Conservation (phyloP, 2,329 filamentous ascomycete species). For the Penicillium sp. region DNA sequence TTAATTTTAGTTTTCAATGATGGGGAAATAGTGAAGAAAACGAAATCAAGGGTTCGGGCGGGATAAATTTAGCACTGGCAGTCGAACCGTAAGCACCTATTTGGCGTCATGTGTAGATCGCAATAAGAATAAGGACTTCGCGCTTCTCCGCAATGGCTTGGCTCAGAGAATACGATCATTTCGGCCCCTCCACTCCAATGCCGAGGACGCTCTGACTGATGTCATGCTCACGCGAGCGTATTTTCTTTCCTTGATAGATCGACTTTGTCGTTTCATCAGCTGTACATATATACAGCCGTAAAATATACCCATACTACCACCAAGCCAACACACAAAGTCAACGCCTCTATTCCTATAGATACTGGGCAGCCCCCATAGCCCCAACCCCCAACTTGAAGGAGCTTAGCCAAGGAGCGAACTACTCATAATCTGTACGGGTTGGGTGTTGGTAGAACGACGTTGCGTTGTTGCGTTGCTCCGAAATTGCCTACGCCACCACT, state of each 20-base stretch:
- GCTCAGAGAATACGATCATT: neutral
- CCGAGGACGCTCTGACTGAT: neutral
- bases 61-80: conserved; percentile 2
- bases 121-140: conserved; percentile 1
- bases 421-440: too few relatives aligned
- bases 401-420: too few relatives aligned
- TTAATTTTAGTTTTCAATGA: neutral
- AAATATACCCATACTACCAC: too few relatives aligned
- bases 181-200: neutral
- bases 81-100: neutral
- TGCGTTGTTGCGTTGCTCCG: too few relatives aligned
- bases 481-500: too few relatives aligned
- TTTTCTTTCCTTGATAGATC: neutral
- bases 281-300: too few relatives aligned
- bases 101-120: neutral
- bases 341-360: too few relatives aligned
- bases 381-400: too few relatives aligned
- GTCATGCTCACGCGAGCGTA: neutral
- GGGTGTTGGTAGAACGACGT: too few relatives aligned
- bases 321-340: too few relatives aligned
- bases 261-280: too few relatives aligned
- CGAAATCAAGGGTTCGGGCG: neutral
- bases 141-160: conserved; percentile 4
- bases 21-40: neutral
- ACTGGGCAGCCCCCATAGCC: too few relatives aligned